These are phyloP conservation scores for Canna indica DNA, from an alignment of 176 grass and related monocot species.

Conservation along the genomic window DNA sequence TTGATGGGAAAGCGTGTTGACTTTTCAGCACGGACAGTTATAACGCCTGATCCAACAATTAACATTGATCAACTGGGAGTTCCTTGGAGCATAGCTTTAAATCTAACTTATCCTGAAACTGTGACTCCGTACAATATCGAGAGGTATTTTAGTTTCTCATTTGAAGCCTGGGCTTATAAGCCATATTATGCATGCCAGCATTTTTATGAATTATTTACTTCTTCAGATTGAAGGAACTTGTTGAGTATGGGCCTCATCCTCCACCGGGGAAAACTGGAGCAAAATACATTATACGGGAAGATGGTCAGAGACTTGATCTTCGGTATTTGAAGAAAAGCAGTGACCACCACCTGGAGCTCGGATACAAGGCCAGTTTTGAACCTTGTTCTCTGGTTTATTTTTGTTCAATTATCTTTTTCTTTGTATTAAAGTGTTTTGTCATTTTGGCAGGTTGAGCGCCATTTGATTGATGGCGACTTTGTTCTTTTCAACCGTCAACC, in stretches of 20 bases:
- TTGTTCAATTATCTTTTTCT: neutral
- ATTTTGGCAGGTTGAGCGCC: constrained; percentile 63
- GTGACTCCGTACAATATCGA: constrained; percentile 97
- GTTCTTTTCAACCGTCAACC: constrained; percentile 95
- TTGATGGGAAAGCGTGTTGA: constrained; percentile 99
- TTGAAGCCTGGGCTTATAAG: neutral
- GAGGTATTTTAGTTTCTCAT: constrained; percentile 31
- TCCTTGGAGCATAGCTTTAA: constrained; percentile 97
- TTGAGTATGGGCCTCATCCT: constrained; percentile 89
- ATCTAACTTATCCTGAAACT: constrained; percentile 93
- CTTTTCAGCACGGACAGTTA: constrained; percentile 91
- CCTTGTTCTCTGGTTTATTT: constrained; percentile 8
- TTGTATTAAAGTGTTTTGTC: constrained; percentile 1
- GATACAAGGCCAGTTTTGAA: constrained; percentile 54
- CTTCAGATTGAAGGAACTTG: constrained; percentile 75
- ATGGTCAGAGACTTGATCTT: constrained; percentile 91
- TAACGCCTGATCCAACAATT: constrained; percentile 88
- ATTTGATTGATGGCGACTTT: constrained; percentile 90
- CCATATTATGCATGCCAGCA: neutral
- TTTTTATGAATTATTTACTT: constrained; percentile 3
- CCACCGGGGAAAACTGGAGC: constrained; percentile 93
- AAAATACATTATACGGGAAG: constrained; percentile 92
- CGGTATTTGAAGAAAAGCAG: constrained; percentile 96
- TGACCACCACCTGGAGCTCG: constrained; percentile 90
- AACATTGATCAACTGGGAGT: constrained; percentile 96